A percentile compares a stretch with the other conserved stretches of the same genome.
Conservation (phyloP, 2,329 filamentous ascomycete genomes). For the Ophiostoma sp. region DNA sequence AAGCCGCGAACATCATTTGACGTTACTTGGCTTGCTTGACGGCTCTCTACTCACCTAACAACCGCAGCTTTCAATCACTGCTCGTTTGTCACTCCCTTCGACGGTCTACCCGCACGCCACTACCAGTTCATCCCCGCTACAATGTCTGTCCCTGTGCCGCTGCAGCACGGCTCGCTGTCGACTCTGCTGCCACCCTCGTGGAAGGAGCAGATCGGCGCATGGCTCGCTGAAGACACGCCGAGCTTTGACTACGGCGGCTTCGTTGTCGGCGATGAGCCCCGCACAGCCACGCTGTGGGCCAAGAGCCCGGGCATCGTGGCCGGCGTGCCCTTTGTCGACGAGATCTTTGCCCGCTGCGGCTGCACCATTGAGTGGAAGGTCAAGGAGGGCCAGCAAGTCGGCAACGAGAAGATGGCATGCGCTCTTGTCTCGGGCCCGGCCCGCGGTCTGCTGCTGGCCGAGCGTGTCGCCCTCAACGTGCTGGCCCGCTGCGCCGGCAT, state of each 20-base stretch:
- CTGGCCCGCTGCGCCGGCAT: constrained; percentile 88
- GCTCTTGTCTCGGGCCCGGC: constrained; percentile 84
- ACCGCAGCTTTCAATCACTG: too few relatives aligned
- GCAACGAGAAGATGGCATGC: constrained; percentile 46
- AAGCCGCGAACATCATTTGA: neutral
- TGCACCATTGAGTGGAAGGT: constrained; percentile 90
- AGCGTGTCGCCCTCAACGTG: constrained; percentile 86
- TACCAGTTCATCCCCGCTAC: neutral
- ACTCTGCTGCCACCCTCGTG: constrained; percentile 81
- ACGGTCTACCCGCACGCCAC: neutral
- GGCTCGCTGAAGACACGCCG: constrained; percentile 94
- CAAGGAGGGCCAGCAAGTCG: constrained; percentile 65
- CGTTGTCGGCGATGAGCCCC: constrained; percentile 70
- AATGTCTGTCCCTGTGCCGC: constrained; percentile 20
- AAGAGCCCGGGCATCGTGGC: constrained; percentile 77
- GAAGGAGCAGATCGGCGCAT: constrained; percentile 71
- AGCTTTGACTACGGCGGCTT: constrained; percentile 97
- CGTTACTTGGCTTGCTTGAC: neutral
- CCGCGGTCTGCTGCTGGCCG: constrained; percentile 74
- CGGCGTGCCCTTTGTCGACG: constrained; percentile 89
- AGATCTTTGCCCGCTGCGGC: constrained; percentile 83
- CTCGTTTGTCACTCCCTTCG: neutral
- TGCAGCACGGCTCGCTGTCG: constrained; percentile 39
- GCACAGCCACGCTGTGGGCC: constrained; percentile 61
- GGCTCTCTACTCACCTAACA: too few relatives aligned